A percentile compares a stretch with the other conserved stretches of the same genome.
phyloP scores from a whole-genome alignment of 2,329 filamentous ascomycete species.

The Colletotrichum abscissum region DNA sequence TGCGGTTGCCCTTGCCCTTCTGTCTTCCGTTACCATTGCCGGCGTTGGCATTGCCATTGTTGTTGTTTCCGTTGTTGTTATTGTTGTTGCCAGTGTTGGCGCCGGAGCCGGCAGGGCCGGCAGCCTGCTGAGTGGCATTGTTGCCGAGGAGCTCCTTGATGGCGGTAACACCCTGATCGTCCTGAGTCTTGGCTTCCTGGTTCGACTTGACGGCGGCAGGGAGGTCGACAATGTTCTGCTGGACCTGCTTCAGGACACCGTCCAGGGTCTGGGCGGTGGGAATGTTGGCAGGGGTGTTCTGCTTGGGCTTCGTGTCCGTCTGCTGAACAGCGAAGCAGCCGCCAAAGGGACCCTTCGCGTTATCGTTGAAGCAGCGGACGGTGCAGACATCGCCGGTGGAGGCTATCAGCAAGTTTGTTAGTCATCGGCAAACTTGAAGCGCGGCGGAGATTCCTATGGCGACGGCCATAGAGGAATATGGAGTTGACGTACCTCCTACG shows the following conservation, averaged over 20 bases:
- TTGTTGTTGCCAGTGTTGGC: constrained; percentile 19
- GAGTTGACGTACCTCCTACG: constrained; percentile 55
- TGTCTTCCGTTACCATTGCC: constrained; percentile 12
- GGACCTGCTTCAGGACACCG: constrained; percentile 60
- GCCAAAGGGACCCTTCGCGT: constrained; percentile 66
- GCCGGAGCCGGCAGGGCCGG: constrained; percentile 26
- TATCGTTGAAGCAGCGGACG: constrained; percentile 69
- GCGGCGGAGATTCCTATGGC: constrained; percentile 20
- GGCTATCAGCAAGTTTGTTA: constrained; percentile 42
- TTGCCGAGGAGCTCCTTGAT: constrained; percentile 51
- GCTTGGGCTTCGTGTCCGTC: constrained; percentile 53
- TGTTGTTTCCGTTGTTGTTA: neutral
- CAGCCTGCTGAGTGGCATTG: constrained; percentile 47
- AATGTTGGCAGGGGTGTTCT: constrained; percentile 58
- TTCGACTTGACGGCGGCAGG: constrained; percentile 53
- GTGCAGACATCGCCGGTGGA: constrained; percentile 70
- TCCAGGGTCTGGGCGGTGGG: constrained; percentile 57
- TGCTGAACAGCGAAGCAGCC: constrained; percentile 70
- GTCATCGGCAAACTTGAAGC: neutral
- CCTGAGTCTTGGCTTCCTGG: constrained; percentile 47
- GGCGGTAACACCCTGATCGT: constrained; percentile 48
- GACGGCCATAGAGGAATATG: constrained; percentile 8
- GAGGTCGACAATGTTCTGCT: constrained; percentile 63
- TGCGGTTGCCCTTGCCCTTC: neutral
- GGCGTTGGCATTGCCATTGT: constrained; percentile 17